Evolutionary conservation across 1,284 basidiomycete species (phyloP).

Genomic region (Rhodotorula sp.): DNA sequence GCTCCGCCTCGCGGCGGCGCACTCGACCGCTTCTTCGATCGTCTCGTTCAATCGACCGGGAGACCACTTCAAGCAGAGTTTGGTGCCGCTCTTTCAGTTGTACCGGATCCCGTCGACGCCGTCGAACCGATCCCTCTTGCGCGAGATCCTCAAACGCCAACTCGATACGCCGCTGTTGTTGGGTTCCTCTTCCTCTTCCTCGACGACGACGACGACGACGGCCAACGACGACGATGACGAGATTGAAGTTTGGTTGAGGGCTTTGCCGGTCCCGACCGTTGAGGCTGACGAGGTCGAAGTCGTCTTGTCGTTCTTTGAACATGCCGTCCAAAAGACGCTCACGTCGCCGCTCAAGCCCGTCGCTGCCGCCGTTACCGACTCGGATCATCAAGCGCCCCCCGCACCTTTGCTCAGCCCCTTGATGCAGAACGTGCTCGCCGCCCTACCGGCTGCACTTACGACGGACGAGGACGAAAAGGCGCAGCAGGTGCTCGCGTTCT

Average conservation of each 20-base stretch:
- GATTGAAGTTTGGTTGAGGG: conserved; percentile 28
- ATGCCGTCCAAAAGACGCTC: conserved; percentile 32
- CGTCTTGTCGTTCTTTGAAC: conserved; percentile 32
- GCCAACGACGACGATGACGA: not conserved
- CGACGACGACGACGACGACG: no score
- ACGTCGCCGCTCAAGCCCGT: conserved; percentile 17
- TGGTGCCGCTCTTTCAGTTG: conserved; percentile 35
- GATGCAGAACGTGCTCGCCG: conserved; percentile 15
- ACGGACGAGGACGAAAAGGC: not conserved
- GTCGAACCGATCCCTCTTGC: conserved; percentile 26
- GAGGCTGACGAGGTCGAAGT: not conserved
- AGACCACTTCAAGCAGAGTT: conserved; percentile 35
- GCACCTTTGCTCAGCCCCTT: conserved; percentile 13
- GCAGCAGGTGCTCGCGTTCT: conserved; percentile 11
- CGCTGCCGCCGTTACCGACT: not conserved
- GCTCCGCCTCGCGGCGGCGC: conserved; percentile 34
- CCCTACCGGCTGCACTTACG: not conserved
- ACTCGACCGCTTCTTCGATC: conserved; percentile 10
- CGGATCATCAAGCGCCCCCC: not conserved
- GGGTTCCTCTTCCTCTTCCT: not conserved
- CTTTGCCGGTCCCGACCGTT: conserved; percentile 17
- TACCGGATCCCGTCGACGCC: conserved; percentile 28
- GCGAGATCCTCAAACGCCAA: conserved; percentile 27
- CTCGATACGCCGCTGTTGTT: conserved; percentile 31
- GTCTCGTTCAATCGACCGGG: conserved; percentile 10